phyloP scores from a whole-genome alignment of 2,329 filamentous ascomycete genomes.

The Aspergillus fijiensis region DNA sequence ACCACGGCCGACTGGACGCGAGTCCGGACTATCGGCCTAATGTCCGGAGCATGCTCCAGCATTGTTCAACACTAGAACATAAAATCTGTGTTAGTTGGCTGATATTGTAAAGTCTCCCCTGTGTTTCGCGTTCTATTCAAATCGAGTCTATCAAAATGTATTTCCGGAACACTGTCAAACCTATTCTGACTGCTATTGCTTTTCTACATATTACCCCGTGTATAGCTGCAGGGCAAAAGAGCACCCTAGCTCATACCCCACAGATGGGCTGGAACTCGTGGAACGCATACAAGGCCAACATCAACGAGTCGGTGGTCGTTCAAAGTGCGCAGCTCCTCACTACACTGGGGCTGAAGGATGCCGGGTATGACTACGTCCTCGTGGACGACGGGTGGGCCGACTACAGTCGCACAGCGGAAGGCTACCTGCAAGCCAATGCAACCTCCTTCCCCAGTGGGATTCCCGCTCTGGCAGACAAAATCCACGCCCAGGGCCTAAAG shows the following conservation, averaged over 20 bases:
- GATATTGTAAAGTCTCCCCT: too few species aligned
- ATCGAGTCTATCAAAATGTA: too few species aligned
- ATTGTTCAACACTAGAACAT: too few species aligned
- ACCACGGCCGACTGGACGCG: too few species aligned
- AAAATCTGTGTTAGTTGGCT: too few species aligned
- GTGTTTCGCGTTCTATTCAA: too few species aligned
- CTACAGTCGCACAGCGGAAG: slow-evolving; percentile 17
- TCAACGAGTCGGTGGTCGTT: slow-evolving; percentile 2
- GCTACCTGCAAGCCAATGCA: slow-evolving; percentile 35
- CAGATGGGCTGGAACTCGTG: slow-evolving; percentile 13
- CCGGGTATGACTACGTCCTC: slow-evolving; percentile 35
- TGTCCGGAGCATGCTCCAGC: too few species aligned
- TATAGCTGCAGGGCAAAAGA: too few species aligned
- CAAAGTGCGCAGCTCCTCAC: background rate
- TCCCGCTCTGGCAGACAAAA: background rate
- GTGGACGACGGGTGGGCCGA: slow-evolving; percentile 44
- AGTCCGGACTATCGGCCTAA: too few species aligned
- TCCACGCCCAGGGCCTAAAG: background rate
- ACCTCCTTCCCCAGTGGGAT: slow-evolving; percentile 49
- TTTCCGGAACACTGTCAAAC: too few species aligned
- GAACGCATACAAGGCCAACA: slow-evolving; percentile 12
- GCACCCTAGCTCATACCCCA: background rate
- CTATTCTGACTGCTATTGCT: too few species aligned
- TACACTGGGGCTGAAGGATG: slow-evolving; percentile 8
- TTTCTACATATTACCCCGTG: too few species aligned